Evolutionary conservation across 2,329 filamentous ascomycete species (phyloP).

Genomic region (Calonectria hongkongensis): DNA sequence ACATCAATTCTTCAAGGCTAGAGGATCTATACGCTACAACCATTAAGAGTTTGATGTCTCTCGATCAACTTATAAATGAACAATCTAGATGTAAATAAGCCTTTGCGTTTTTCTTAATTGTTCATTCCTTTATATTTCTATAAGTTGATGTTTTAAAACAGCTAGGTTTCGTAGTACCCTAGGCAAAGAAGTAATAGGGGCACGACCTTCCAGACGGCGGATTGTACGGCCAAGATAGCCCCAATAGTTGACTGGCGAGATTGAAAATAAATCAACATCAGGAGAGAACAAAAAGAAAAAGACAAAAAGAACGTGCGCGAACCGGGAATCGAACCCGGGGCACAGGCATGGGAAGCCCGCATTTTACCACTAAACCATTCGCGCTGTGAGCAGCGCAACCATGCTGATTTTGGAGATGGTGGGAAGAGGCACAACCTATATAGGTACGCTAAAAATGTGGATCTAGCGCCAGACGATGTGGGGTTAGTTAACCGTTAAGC

Average conservation of each 20-base stretch:
- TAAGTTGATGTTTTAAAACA: too few relatives aligned
- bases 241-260: too few relatives aligned
- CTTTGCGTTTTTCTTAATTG: too few relatives aligned
- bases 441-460: background rate
- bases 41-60: too few relatives aligned
- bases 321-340: slow-evolving; percentile 62
- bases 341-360: slow-evolving; percentile 62
- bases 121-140: too few relatives aligned
- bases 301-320: slow-evolving; percentile 50
- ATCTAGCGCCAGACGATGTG: slow-evolving; percentile 8
- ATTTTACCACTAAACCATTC: slow-evolving; percentile 64
- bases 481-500: slow-evolving; percentile 21
- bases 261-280: background rate
- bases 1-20: background rate
- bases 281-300: slow-evolving; percentile 17
- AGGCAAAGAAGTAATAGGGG: too few relatives aligned
- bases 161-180: too few relatives aligned
- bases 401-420: slow-evolving; percentile 39
- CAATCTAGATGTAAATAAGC: too few relatives aligned
- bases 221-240: too few relatives aligned
- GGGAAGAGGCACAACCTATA: background rate
- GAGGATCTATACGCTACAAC: too few relatives aligned
- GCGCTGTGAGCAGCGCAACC: slow-evolving; percentile 49
- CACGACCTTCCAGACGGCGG: too few relatives aligned
- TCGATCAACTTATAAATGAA: too few relatives aligned